Evolutionary conservation across 352 stramenopile genomes (phyloP).

Genomic region (Globisporangium nagaii): DNA sequence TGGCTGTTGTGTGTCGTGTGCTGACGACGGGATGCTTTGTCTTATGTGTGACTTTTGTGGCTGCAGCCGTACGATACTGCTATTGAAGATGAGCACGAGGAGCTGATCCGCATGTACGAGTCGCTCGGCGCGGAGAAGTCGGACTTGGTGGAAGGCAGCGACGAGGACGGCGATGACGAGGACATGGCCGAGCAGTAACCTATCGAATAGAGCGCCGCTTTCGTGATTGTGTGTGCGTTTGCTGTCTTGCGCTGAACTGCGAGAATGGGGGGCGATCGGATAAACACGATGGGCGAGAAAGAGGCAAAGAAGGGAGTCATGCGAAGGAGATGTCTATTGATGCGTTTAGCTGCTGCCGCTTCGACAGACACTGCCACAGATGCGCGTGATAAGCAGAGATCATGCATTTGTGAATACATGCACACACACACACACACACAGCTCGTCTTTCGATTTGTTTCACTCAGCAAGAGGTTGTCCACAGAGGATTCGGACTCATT

Average conservation of each 20-base stretch:
- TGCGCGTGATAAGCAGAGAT: too few relatives aligned
- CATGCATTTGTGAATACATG: too few relatives aligned
- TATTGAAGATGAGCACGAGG: conserved; percentile 57
- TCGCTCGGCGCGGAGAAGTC: conserved; percentile 48
- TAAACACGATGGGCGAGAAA: too few relatives aligned
- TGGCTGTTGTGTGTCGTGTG: neutral
- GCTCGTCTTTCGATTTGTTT: conserved; percentile 14
- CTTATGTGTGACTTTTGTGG: neutral
- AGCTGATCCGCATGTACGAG: conserved; percentile 43
- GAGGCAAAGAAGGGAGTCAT: too few relatives aligned
- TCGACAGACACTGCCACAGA: too few relatives aligned
- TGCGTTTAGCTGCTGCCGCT: neutral
- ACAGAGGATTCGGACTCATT: conserved; percentile 77
- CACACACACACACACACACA: neutral
- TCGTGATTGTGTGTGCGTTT: neutral
- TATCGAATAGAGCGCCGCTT: neutral
- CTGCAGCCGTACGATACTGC: conserved; percentile 48
- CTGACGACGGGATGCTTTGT: neutral
- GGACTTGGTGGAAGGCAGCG: conserved; percentile 19
- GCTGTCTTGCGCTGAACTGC: too few relatives aligned
- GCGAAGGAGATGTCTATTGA: too few relatives aligned
- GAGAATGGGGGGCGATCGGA: too few relatives aligned
- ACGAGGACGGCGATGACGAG: conserved; percentile 24
- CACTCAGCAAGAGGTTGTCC: conserved; percentile 63
- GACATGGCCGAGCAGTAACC: conserved; percentile 16